These are phyloP conservation scores for Paralagenidium karlingii DNA, from an alignment of 352 stramenopile species.

Conservation along the genomic window DNA sequence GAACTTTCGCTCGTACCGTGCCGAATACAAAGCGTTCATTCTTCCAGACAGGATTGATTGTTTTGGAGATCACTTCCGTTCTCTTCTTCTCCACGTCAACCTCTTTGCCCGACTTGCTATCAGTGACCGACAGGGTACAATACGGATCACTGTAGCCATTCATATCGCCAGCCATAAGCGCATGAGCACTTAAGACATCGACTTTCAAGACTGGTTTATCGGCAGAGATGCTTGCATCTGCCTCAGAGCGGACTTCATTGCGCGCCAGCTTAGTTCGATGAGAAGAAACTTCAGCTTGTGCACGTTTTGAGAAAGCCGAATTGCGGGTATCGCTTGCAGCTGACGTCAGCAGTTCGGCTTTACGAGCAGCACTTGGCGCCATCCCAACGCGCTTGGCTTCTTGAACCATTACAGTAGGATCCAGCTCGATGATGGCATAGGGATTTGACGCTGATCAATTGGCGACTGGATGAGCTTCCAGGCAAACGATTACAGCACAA, in stretches of 20 bases:
- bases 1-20: no score
- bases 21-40: constrained; percentile 51
- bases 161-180: constrained; percentile 34
- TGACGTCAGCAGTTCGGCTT: constrained; percentile 15
- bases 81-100: constrained; percentile 59
- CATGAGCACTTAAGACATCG: constrained; percentile 44
- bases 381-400: constrained; percentile 37
- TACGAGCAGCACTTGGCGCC: no score
- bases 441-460: constrained; percentile 21
- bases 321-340: constrained; percentile 24
- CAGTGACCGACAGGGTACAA: constrained; percentile 45
- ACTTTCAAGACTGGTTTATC: constrained; percentile 31
- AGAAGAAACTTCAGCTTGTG: constrained; percentile 38
- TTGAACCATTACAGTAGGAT: constrained; percentile 37
- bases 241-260: constrained; percentile 49
- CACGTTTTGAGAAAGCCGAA: constrained; percentile 29
- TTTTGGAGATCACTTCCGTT: constrained; percentile 48
- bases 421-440: constrained; percentile 49
- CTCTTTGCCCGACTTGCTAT: constrained; percentile 23
- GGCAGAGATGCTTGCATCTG: constrained; percentile 10
- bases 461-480: no score
- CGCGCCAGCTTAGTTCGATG: constrained; percentile 32
- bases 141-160: constrained; percentile 67
- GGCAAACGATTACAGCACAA: no score
- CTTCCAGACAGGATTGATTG: constrained; percentile 55